Evolutionary conservation across 2,329 filamentous ascomycete species (phyloP).

Genomic region (Thelonectria discophora): DNA sequence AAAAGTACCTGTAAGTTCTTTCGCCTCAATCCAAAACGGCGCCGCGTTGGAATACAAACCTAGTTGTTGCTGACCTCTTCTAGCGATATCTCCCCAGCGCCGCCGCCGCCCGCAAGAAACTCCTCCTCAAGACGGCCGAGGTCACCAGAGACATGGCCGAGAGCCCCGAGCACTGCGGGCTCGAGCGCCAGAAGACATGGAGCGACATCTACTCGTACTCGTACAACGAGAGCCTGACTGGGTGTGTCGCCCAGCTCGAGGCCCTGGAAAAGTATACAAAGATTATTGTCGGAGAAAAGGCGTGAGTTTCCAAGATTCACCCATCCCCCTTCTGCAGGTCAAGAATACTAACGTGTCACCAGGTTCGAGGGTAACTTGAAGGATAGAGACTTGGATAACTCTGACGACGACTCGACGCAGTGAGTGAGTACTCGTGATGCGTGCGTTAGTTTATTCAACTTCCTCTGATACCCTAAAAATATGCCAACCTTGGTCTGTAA

Average conservation of each 20-base stretch:
- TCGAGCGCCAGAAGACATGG: conserved; percentile 57
- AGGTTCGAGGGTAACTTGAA: conserved; percentile 49
- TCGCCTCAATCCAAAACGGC: neutral
- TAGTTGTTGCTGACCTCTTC: conserved; percentile 14
- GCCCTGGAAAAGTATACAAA: conserved; percentile 65
- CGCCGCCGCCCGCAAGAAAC: conserved; percentile 60
- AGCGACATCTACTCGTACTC: conserved; percentile 66
- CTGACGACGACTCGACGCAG: conserved; percentile 33
- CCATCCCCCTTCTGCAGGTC: neutral
- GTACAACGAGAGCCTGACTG: conserved; percentile 62
- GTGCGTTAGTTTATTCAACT: conserved; percentile 11
- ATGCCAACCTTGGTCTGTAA: conserved; percentile 4
- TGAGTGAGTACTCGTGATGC: conserved; percentile 29
- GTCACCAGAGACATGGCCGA: conserved; percentile 52
- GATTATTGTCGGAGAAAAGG: conserved; percentile 65
- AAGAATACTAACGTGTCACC: conserved; percentile 1
- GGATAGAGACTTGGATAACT: conserved; percentile 35
- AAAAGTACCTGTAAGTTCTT: conserved; percentile 58
- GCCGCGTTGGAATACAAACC: too few species aligned
- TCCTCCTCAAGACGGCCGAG: conserved; percentile 60
- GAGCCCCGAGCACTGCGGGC: conserved; percentile 31
- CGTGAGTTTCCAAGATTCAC: conserved; percentile 42
- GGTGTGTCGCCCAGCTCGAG: conserved; percentile 63
- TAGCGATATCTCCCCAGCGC: conserved; percentile 65
- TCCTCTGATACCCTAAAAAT: conserved; percentile 25